A percentile compares a stretch with the other conserved stretches of the same genome.
Conservation (phyloP, 2,329 filamentous ascomycete species). For the Penicillium sp. region DNA sequence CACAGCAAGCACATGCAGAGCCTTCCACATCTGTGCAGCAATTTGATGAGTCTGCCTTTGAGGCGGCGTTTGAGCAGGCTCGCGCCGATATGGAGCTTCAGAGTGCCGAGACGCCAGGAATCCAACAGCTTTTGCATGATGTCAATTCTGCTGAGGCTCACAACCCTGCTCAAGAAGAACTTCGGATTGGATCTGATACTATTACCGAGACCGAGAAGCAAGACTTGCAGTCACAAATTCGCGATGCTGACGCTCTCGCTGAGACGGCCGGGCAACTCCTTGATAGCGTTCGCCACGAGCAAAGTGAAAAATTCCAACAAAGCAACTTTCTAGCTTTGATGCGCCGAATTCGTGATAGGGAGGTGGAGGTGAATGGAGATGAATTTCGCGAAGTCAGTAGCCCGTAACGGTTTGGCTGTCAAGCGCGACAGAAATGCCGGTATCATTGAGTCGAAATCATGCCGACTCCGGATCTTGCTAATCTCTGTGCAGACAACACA, state of each 20-base stretch:
- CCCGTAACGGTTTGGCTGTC: conserved; percentile 39
- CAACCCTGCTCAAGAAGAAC: conserved; percentile 22
- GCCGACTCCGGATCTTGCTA: conserved; percentile 34
- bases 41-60: conserved; percentile 48
- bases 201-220: conserved; percentile 38
- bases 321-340: conserved; percentile 75
- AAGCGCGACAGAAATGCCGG: conserved; percentile 37
- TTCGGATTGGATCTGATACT: conserved; percentile 45
- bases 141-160: conserved; percentile 16
- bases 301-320: conserved; percentile 71
- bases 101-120: conserved; percentile 14
- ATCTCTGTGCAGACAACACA: conserved; percentile 38
- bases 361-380: conserved; percentile 71
- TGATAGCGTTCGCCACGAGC: conserved; percentile 65
- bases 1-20: conserved; percentile 24
- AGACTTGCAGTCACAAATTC: conserved; percentile 31
- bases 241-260: conserved; percentile 66
- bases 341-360: conserved; percentile 68
- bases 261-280: conserved; percentile 69
- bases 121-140: conserved; percentile 14
- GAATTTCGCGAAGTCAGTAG: conserved; percentile 50
- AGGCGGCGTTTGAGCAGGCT: conserved; percentile 45
- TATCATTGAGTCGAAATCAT: conserved; percentile 33
- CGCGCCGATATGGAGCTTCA: conserved; percentile 37
- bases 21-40: conserved; percentile 27